These are phyloP conservation scores for Penicillium canariense DNA, from an alignment of 495 filamentous ascomycete genomes.

Conservation along the genomic window DNA sequence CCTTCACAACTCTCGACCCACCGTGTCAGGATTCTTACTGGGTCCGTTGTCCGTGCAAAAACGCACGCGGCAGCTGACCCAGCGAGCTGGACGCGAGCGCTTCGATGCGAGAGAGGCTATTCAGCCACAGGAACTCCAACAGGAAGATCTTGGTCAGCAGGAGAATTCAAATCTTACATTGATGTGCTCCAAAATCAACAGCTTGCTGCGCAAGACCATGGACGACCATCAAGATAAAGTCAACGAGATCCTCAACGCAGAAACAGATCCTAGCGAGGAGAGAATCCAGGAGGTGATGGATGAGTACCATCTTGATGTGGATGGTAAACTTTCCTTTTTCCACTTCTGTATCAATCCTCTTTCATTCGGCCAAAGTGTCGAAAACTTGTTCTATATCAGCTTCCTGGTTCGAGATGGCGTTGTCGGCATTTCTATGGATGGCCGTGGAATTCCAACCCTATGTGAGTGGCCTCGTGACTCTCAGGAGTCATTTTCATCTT, in stretches of 20 bases:
- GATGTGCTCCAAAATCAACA: slow-evolving; percentile 63
- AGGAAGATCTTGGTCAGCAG: slow-evolving; percentile 65
- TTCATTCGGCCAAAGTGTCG: slow-evolving; percentile 92
- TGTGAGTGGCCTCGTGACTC: slow-evolving; percentile 49
- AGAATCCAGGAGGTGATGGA: slow-evolving; percentile 47
- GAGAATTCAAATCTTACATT: slow-evolving; percentile 74
- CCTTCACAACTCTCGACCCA: slow-evolving; percentile 67
- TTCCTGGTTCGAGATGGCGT: slow-evolving; percentile 89
- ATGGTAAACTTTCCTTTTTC: slow-evolving; percentile 71
- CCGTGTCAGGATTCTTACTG: slow-evolving; percentile 79
- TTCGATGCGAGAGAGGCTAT: slow-evolving; percentile 62
- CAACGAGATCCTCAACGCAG: slow-evolving; percentile 26
- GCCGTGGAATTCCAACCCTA: slow-evolving; percentile 64
- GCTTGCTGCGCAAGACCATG: slow-evolving; percentile 40
- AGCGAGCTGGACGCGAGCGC: slow-evolving; percentile 61
- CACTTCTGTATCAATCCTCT: slow-evolving; percentile 82
- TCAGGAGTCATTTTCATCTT: neutral
- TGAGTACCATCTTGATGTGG: slow-evolving; percentile 54
- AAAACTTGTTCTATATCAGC: slow-evolving; percentile 95
- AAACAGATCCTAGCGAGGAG: slow-evolving; percentile 36
- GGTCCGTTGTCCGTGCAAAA: slow-evolving; percentile 90
- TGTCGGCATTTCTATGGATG: slow-evolving; percentile 63
- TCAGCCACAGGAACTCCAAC: slow-evolving; percentile 68
- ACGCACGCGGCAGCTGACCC: slow-evolving; percentile 62
- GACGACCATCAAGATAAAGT: slow-evolving; percentile 32